phyloP scores from a whole-genome alignment of 2,329 filamentous ascomycete species.

The Endocalyx cinctus region DNA sequence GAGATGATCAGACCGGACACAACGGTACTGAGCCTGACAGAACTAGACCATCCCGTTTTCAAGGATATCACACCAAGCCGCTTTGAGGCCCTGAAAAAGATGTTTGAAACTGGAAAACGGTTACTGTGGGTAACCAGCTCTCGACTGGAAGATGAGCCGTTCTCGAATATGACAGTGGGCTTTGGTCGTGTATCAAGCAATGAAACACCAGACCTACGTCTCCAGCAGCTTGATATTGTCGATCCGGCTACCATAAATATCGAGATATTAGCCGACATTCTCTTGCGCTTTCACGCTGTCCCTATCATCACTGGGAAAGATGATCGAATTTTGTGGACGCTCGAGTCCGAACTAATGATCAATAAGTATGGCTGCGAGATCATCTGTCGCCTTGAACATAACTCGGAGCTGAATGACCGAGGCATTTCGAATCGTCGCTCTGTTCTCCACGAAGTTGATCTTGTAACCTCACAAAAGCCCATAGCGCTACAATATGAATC shows the following conservation, averaged over 20 bases:
- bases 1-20: background rate
- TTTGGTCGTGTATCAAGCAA: background rate
- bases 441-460: background rate
- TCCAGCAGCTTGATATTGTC: background rate
- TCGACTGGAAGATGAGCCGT: background rate
- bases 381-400: too few species aligned
- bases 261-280: too few species aligned
- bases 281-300: background rate
- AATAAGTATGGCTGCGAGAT: background rate
- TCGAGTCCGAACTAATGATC: background rate
- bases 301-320: background rate
- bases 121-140: background rate
- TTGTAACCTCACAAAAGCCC: too few species aligned
- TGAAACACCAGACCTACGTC: background rate
- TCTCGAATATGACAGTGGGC: conserved; percentile 1
- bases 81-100: background rate
- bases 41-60: background rate
- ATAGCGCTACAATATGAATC: too few species aligned
- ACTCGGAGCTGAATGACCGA: conserved; percentile 3
- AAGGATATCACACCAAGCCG: background rate
- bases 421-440: conserved; percentile 1
- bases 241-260: background rate
- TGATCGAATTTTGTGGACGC: background rate
- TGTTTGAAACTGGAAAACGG: background rate
- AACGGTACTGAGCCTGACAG: background rate